Percentiles rank a stretch among this genome's conserved stretches.
Evolutionary conservation across 2,329 filamentous ascomycete genomes (phyloP).

Genomic region (Sclerotinia minor): DNA sequence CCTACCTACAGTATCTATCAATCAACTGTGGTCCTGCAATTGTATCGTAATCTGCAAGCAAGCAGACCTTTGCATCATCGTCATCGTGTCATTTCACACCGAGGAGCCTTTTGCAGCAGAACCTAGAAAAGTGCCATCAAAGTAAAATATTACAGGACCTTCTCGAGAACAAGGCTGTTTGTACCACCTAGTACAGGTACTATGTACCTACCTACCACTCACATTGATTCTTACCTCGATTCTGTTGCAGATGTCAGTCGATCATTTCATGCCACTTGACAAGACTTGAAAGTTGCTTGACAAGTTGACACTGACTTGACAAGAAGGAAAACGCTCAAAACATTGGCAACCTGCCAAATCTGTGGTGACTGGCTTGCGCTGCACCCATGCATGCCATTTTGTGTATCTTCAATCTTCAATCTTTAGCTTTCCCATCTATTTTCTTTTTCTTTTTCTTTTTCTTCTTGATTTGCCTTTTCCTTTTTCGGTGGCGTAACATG

Average conservation of each 20-base stretch:
- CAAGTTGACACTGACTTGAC: constrained; percentile 7
- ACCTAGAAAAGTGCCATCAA: neutral
- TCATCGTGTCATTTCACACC: neutral
- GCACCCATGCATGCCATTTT: neutral
- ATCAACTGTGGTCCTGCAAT: constrained; percentile 1
- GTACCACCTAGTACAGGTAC: neutral
- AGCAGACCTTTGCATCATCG: constrained; percentile 7
- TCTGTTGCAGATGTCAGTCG: neutral
- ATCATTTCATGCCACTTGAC: constrained; percentile 18
- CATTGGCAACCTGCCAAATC: neutral
- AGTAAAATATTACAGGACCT: neutral
- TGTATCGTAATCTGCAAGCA: constrained; percentile 4
- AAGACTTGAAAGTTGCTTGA: neutral
- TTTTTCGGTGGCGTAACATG: constrained; percentile 5
- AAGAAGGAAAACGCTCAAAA: neutral
- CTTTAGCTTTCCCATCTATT: no score
- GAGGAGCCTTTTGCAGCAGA: neutral
- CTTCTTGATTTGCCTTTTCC: no score
- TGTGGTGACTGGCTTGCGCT: neutral
- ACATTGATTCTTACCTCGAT: neutral
- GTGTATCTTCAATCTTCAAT: constrained; percentile 7
- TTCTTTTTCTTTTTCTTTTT: no score
- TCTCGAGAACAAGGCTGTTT: constrained; percentile 5
- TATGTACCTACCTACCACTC: neutral
- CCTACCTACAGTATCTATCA: no score